phyloP scores from a whole-genome alignment of 2,329 filamentous ascomycete species.

The Scedosporium boydii region DNA sequence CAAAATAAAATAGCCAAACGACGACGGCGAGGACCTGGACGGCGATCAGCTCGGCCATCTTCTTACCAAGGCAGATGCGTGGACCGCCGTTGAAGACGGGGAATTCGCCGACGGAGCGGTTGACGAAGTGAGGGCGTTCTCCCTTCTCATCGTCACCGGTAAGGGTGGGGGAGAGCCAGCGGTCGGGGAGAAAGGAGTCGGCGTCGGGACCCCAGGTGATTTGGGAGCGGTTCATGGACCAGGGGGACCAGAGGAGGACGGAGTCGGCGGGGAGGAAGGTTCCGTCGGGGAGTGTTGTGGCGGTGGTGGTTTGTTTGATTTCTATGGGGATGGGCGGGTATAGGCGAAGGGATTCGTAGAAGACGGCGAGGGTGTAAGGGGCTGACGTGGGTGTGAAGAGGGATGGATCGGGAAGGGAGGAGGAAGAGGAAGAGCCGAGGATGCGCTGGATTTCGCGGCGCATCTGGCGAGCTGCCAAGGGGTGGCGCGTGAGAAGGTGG shows the following conservation, averaged over 20 bases:
- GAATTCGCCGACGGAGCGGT: constrained; percentile 43
- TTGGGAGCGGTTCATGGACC: constrained; percentile 52
- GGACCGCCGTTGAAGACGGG: constrained; percentile 57
- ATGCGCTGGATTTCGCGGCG: constrained; percentile 27
- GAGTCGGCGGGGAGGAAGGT: constrained; percentile 44
- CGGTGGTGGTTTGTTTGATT: constrained; percentile 47
- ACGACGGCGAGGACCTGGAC: constrained; percentile 45
- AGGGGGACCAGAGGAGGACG: constrained; percentile 54
- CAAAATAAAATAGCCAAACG: constrained; percentile 40
- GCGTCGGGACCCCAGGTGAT: constrained; percentile 48
- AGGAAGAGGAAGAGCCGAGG: constrained; percentile 9
- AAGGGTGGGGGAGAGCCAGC: constrained; percentile 34
- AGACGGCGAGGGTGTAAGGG: constrained; percentile 51
- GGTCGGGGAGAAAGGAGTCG: constrained; percentile 43
- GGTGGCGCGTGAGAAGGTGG: constrained; percentile 48
- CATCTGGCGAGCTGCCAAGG: constrained; percentile 27
- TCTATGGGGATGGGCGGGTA: constrained; percentile 59
- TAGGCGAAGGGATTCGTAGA: constrained; percentile 52
- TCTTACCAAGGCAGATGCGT: constrained; percentile 52
- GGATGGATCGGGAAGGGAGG: constrained; percentile 12
- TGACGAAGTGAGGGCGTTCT: constrained; percentile 26
- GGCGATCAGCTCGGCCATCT: constrained; percentile 53
- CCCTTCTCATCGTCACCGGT: constrained; percentile 11
- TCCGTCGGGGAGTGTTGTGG: constrained; percentile 48
- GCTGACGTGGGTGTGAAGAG: constrained; percentile 31